A percentile compares a stretch with the other conserved stretches of the same genome.
These are phyloP conservation scores for Globisporangium carolinianum DNA, from an alignment of 352 stramenopile genomes.

Conservation along the genomic window DNA sequence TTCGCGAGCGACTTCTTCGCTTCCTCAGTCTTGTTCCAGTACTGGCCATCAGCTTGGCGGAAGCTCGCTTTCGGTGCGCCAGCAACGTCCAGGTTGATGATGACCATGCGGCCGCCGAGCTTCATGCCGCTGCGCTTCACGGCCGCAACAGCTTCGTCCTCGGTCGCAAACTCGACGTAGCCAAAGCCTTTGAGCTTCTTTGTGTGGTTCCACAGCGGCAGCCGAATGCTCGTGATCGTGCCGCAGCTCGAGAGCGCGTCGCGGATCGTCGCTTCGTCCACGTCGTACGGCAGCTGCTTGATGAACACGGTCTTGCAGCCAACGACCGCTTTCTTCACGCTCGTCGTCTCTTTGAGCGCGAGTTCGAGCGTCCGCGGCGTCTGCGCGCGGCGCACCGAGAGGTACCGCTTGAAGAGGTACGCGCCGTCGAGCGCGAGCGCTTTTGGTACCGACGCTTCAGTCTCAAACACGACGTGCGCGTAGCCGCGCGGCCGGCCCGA, in stretches of 20 bases:
- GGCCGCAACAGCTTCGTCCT: conserved; percentile 63
- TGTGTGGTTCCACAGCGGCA: conserved; percentile 92
- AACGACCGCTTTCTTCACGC: conserved; percentile 60
- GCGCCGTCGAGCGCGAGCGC: conserved; percentile 85
- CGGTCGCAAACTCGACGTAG: conserved; percentile 88
- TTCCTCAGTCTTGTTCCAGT: conserved; percentile 86
- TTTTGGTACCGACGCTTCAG: conserved; percentile 51
- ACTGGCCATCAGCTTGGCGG: conserved; percentile 72
- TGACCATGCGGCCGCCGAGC: conserved; percentile 84
- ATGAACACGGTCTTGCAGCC: conserved; percentile 92
- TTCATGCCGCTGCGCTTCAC: conserved; percentile 79
- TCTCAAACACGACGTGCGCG: conserved; percentile 90
- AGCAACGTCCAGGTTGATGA: conserved; percentile 90
- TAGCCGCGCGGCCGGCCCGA: conserved; percentile 89
- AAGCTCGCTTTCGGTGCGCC: conserved; percentile 91
- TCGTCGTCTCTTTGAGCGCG: conserved; percentile 58
- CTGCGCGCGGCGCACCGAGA: conserved; percentile 84
- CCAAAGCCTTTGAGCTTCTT: conserved; percentile 95
- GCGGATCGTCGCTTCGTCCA: conserved; percentile 79
- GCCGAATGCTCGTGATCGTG: conserved; percentile 88
- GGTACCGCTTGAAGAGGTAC: conserved; percentile 86
- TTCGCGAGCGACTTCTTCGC: conserved; percentile 76
- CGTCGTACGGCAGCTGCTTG: conserved; percentile 93
- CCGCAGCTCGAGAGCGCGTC: conserved; percentile 83
- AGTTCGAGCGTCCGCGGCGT: conserved; percentile 63